phyloP scores from a whole-genome alignment of 441 rosid genomes.

The Isatis lusitanica region DNA sequence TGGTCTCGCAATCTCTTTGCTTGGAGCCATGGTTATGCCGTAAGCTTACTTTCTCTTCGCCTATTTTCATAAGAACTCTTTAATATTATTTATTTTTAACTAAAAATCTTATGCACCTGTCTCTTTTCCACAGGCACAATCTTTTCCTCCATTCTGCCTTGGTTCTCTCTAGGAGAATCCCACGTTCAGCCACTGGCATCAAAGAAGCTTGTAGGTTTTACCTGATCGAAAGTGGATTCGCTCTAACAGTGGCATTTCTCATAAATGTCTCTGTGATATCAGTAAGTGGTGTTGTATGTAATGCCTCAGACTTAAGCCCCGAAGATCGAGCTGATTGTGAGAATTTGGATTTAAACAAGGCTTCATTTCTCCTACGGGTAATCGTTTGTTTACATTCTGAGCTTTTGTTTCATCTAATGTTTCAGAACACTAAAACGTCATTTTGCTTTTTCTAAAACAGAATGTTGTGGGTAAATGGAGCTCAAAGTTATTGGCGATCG shows the following conservation, averaged over 20 bases:
- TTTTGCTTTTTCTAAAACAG: slow-evolving; percentile 41
- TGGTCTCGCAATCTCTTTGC: slow-evolving; percentile 91
- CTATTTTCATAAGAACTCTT: not conserved
- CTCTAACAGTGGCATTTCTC: no score
- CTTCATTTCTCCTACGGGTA: slow-evolving; percentile 48
- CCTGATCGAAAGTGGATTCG: no score
- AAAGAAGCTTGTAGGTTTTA: no score
- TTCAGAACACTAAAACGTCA: not conserved
- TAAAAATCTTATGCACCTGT: not conserved
- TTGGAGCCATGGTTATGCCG: slow-evolving; percentile 99
- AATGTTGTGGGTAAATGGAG: slow-evolving; percentile 74
- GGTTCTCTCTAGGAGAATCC: slow-evolving; percentile 89
- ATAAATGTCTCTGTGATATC: no score
- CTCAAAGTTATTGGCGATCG: slow-evolving; percentile 77
- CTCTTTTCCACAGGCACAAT: slow-evolving; percentile 20
- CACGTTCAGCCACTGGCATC: slow-evolving; percentile 50
- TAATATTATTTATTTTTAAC: not conserved
- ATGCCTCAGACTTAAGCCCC: no score
- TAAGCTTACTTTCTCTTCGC: slow-evolving; percentile 42
- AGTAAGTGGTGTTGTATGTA: no score
- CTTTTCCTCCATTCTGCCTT: slow-evolving; percentile 39
- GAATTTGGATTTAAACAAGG: slow-evolving; percentile 35
- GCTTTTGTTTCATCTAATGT: not conserved
- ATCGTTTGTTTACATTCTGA: not conserved
- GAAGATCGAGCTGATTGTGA: slow-evolving; percentile 49